A percentile compares a stretch with the other conserved stretches of the same genome.
These are phyloP conservation scores for Aquilaria malaccensis DNA, from an alignment of 345 rosid genomes.

Conservation along the genomic window DNA sequence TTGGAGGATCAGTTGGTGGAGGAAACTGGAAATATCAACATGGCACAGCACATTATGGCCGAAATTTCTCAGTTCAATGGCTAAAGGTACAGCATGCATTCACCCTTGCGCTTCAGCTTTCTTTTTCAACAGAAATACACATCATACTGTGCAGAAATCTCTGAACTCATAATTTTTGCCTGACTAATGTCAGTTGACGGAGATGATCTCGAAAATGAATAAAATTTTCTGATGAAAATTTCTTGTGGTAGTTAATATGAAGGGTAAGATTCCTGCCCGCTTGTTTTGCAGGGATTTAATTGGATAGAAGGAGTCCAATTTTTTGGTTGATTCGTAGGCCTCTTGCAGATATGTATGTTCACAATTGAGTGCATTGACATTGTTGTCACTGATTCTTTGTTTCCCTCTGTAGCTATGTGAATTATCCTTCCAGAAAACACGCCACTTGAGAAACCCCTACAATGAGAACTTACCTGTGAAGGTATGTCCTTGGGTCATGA, in stretches of 20 bases:
- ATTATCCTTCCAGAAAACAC: constrained; percentile 90
- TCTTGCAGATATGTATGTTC: not conserved
- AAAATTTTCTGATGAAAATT: too few relatives aligned
- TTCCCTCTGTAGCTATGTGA: constrained; percentile 71
- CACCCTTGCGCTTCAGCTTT: not conserved
- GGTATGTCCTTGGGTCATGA: constrained; percentile 32
- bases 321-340: not conserved
- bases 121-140: constrained; percentile 1
- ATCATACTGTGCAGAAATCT: not conserved
- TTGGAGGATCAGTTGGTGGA: constrained; percentile 81
- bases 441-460: constrained; percentile 90
- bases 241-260: not conserved
- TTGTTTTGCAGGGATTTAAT: too few relatives aligned
- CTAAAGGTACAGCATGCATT: constrained; percentile 49
- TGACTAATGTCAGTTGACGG: too few relatives aligned
- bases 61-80: constrained; percentile 99
- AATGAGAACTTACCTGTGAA: constrained; percentile 97
- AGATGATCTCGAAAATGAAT: too few relatives aligned
- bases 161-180: not conserved
- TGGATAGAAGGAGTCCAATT: too few relatives aligned
- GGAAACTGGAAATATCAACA: constrained; percentile 99
- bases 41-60: constrained; percentile 96
- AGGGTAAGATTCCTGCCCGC: not conserved
- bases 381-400: constrained; percentile 18
- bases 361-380: not conserved